Conservation (phyloP, 139 green algal genomes). For the Axilococcus clingmanii region DNA sequence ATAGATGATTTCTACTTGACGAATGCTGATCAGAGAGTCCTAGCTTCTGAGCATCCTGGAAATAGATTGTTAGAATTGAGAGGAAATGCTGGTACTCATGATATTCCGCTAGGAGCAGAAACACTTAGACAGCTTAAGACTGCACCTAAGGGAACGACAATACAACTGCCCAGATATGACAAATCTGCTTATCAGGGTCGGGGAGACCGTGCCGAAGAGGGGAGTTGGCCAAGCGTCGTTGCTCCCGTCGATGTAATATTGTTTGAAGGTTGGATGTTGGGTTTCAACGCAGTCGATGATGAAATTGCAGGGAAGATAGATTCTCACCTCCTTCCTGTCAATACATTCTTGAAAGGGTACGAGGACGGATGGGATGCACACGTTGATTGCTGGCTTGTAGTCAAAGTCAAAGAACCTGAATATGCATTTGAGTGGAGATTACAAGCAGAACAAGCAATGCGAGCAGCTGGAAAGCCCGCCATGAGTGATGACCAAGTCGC, state of each 20-base stretch:
- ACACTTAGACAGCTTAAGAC: slow-evolving; percentile 51
- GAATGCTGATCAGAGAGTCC: slow-evolving; percentile 29
- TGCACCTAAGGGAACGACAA: neutral
- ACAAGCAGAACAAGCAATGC: slow-evolving; percentile 86
- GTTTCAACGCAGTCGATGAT: slow-evolving; percentile 51
- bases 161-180: slow-evolving; percentile 69
- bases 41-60: slow-evolving; percentile 39
- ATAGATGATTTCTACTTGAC: slow-evolving; percentile 99
- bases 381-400: slow-evolving; percentile 91
- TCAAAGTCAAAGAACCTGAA: slow-evolving; percentile 66
- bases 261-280: slow-evolving; percentile 98
- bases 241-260: slow-evolving; percentile 81
- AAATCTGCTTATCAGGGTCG: slow-evolving; percentile 71
- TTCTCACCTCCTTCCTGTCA: slow-evolving; percentile 54
- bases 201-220: slow-evolving; percentile 64
- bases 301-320: slow-evolving; percentile 34
- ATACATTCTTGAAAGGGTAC: slow-evolving; percentile 65
- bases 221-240: slow-evolving; percentile 50
- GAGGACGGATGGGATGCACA: slow-evolving; percentile 55
- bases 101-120: slow-evolving; percentile 69
- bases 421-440: slow-evolving; percentile 67
- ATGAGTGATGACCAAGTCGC: slow-evolving; percentile 84
- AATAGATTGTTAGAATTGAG: slow-evolving; percentile 82
- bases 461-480: slow-evolving; percentile 60
- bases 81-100: slow-evolving; percentile 91